phyloP scores from a whole-genome alignment of 2,329 filamentous ascomycete genomes.

The Colletotrichum coccodes region DNA sequence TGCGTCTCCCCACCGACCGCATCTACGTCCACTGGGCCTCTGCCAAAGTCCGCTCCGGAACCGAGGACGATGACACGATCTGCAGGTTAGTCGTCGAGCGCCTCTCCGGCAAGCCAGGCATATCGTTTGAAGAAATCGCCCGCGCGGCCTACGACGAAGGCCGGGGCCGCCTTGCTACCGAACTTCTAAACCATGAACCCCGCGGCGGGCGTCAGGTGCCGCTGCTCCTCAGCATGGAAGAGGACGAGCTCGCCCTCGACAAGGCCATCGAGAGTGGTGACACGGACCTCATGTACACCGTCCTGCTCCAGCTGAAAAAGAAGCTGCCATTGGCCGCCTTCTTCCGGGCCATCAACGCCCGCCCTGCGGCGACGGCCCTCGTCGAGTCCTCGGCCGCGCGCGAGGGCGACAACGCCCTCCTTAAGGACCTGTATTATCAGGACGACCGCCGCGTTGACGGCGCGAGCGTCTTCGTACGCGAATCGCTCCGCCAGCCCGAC shows the following conservation, averaged over 20 bases:
- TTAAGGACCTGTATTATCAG: conserved; percentile 98
- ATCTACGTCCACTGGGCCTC: conserved; percentile 98
- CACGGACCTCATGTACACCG: conserved; percentile 90
- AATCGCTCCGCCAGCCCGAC: conserved; percentile 81
- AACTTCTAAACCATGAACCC: conserved; percentile 92
- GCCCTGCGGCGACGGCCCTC: conserved; percentile 86
- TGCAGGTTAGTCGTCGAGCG: conserved; percentile 88
- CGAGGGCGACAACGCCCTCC: conserved; percentile 78
- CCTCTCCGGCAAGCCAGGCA: conserved; percentile 86
- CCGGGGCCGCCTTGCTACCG: conserved; percentile 85
- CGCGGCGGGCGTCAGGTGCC: conserved; percentile 96
- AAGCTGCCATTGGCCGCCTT: conserved; percentile 91
- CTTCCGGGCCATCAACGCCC: conserved; percentile 88
- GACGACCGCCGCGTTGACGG: conserved; percentile 92
- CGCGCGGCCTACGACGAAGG: conserved; percentile 95
- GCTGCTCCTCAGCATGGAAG: conserved; percentile 91
- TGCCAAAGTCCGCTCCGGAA: conserved; percentile 87
- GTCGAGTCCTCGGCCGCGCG: conserved; percentile 83
- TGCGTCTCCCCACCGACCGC: conserved; percentile 85
- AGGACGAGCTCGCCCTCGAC: conserved; percentile 93
- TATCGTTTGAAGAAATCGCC: conserved; percentile 96
- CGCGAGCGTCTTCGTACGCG: conserved; percentile 85
- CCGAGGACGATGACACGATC: conserved; percentile 87
- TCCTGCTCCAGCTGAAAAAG: conserved; percentile 87
- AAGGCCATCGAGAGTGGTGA: conserved; percentile 97